Percentiles rank a stretch among this genome's conserved stretches.
These are phyloP conservation scores for Vaccinium vitisidaea DNA, from an alignment of 148 eudicot genomes.

Conservation along the genomic window DNA sequence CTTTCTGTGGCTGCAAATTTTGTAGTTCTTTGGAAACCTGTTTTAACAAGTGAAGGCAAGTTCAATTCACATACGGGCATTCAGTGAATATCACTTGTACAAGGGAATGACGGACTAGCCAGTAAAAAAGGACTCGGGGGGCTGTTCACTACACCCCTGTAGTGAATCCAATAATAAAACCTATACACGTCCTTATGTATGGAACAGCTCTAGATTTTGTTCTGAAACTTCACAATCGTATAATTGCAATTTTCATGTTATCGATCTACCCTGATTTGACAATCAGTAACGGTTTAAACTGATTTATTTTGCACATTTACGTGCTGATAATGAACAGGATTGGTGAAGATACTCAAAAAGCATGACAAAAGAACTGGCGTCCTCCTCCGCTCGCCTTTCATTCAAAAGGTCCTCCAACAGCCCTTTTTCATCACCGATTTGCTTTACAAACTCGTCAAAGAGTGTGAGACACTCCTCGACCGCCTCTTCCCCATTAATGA, in stretches of 20 bases:
- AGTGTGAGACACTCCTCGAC: constrained; percentile 75
- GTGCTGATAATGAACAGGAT: constrained; percentile 43
- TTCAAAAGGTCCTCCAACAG: constrained; percentile 79
- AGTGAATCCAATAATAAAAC: no score
- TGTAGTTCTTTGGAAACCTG: background rate
- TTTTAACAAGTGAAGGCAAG: background rate
- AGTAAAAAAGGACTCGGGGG: background rate
- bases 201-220: background rate
- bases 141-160: no score
- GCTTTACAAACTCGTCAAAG: constrained; percentile 74
- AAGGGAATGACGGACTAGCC: background rate
- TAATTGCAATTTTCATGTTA: no score
- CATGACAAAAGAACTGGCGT: constrained; percentile 88
- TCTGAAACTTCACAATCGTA: background rate
- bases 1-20: background rate
- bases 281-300: background rate
- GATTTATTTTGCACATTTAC: background rate
- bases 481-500: constrained; percentile 50
- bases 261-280: background rate
- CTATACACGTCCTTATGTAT: background rate
- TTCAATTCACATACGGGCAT: background rate
- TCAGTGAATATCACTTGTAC: background rate
- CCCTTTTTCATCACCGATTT: constrained; percentile 90
- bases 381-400: constrained; percentile 81
- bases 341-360: constrained; percentile 86